A percentile compares a stretch with the other conserved stretches of the same genome.
Conservation (phyloP, 352 stramenopile species). For the Aphanomyces astaci region DNA sequence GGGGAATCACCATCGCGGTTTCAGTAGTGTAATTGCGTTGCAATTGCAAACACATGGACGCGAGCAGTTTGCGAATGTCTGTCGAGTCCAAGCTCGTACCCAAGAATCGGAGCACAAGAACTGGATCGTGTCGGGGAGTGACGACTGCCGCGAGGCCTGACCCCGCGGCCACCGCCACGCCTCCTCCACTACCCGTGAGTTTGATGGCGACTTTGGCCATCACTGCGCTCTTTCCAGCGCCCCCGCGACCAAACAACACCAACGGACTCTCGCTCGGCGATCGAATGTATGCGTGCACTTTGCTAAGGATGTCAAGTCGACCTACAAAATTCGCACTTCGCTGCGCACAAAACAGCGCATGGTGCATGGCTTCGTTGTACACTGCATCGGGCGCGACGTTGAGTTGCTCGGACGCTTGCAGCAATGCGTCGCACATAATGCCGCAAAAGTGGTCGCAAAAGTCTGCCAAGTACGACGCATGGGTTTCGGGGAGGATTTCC, state of each 20-base stretch:
- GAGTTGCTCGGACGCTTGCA: not conserved
- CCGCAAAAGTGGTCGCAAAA: conserved; percentile 13
- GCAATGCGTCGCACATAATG: not conserved
- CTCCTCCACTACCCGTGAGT: not conserved
- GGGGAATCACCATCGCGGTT: not conserved
- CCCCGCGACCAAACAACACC: not conserved
- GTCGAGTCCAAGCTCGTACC: not conserved
- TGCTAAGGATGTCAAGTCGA: not conserved
- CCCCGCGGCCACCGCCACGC: not conserved
- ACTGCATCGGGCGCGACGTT: not conserved
- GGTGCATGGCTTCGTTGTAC: conserved; percentile 4
- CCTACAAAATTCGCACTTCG: not conserved
- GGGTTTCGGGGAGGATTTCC: conserved; percentile 3
- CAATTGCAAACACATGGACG: not conserved
- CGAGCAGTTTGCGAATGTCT: not conserved
- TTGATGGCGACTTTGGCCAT: conserved; percentile 5
- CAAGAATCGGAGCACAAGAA: not conserved
- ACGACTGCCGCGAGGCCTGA: not conserved
- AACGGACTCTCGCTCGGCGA: not conserved
- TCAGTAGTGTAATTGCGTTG: not conserved
- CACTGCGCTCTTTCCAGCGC: conserved; percentile 1
- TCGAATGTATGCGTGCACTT: not conserved
- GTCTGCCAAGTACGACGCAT: conserved; percentile 6
- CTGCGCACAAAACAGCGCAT: not conserved
- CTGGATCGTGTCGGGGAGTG: not conserved